phyloP scores from a whole-genome alignment of 2,329 filamentous ascomycete species.

The Diaporthe vexans region DNA sequence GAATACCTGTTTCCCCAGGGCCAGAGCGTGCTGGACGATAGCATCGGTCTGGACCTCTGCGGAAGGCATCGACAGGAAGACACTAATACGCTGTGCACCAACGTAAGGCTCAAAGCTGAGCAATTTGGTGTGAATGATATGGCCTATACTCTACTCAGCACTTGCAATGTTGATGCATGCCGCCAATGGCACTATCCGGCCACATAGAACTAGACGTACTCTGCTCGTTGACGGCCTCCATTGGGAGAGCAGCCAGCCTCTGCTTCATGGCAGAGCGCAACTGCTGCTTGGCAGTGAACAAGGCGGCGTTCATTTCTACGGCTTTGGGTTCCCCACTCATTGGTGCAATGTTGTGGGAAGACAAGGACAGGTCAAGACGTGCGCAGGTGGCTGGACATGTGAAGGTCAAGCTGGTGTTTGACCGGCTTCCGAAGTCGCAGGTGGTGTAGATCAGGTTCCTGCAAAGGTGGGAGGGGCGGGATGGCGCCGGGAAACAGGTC shows the following conservation, averaged over 20 bases:
- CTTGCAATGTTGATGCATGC: constrained; percentile 35
- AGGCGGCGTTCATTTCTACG: constrained; percentile 62
- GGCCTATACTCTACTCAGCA: constrained; percentile 63
- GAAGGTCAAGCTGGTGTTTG: neutral
- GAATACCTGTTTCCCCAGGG: constrained; percentile 85
- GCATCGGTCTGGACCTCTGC: constrained; percentile 87
- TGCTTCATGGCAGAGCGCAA: constrained; percentile 79
- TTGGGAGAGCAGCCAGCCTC: constrained; percentile 71
- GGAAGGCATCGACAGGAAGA: constrained; percentile 94
- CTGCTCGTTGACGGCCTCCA: constrained; percentile 75
- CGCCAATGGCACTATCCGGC: constrained; percentile 42
- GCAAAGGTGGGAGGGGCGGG: constrained; percentile 2
- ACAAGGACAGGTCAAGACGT: neutral
- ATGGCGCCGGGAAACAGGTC: constrained; percentile 9
- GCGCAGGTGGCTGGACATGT: neutral
- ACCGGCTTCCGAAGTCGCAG: constrained; percentile 19
- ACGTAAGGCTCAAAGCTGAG: constrained; percentile 80
- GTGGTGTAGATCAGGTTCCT: constrained; percentile 14
- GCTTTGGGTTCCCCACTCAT: constrained; percentile 37
- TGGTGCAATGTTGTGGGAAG: constrained; percentile 19
- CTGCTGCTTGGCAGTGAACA: constrained; percentile 81
- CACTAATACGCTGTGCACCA: constrained; percentile 80
- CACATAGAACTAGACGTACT: constrained; percentile 66
- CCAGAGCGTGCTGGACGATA: constrained; percentile 86
- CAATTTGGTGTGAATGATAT: constrained; percentile 74